phyloP scores from a whole-genome alignment of 2,329 filamentous ascomycete species.

The Epichloe sp. region DNA sequence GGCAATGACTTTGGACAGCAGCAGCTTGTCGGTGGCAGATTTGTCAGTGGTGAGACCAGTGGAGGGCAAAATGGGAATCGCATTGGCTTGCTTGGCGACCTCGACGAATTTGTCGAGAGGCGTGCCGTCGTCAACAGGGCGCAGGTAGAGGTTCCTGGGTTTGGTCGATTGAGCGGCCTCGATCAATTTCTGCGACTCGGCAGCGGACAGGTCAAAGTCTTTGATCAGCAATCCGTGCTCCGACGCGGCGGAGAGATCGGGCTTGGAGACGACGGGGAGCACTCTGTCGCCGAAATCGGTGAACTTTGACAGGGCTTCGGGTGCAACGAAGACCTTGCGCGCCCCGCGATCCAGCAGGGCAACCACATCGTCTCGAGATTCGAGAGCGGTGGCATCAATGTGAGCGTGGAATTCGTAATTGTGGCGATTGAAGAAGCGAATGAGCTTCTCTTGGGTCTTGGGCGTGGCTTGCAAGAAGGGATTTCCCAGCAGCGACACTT shows the following conservation, averaged over 20 bases:
- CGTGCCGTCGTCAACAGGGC: conserved; percentile 32
- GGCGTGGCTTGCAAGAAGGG: conserved; percentile 44
- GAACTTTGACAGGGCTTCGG: conserved; percentile 50
- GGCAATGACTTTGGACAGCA: conserved; percentile 59
- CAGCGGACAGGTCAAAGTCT: conserved; percentile 32
- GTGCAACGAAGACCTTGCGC: conserved; percentile 67
- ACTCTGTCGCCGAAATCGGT: conserved; percentile 43
- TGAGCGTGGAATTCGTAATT: conserved; percentile 48
- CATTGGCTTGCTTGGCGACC: conserved; percentile 35
- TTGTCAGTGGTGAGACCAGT: conserved; percentile 55
- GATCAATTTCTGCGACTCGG: conserved; percentile 29
- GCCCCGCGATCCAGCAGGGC: conserved; percentile 77
- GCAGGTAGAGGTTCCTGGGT: conserved; percentile 35
- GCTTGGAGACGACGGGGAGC: conserved; percentile 35
- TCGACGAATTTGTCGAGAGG: conserved; percentile 34
- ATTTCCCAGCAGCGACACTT: conserved; percentile 45
- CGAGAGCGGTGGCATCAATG: conserved; percentile 61
- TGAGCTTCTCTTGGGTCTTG: conserved; percentile 32
- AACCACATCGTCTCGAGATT: conserved; percentile 59
- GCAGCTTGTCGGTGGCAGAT: conserved; percentile 38
- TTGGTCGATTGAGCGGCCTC: conserved; percentile 32
- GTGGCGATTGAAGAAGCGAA: conserved; percentile 34
- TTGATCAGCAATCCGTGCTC: conserved; percentile 39
- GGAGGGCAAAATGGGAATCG: conserved; percentile 64
- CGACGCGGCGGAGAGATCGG: conserved; percentile 31